These are phyloP conservation scores for Trichoderma aggressivum DNA, from an alignment of 2,329 filamentous ascomycete species.

Conservation along the genomic window DNA sequence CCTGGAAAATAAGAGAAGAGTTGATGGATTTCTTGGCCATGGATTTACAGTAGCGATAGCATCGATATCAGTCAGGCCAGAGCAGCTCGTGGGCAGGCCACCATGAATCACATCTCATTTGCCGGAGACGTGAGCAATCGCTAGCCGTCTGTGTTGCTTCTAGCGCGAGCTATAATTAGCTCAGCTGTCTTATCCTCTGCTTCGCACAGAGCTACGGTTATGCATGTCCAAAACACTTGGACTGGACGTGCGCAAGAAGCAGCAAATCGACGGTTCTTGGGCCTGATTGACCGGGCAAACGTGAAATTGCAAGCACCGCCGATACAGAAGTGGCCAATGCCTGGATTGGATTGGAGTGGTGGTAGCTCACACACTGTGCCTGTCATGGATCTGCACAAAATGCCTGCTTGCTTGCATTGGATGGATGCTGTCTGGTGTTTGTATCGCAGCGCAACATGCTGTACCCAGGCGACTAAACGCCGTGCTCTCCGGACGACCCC, in stretches of 20 bases:
- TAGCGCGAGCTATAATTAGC: constrained; percentile 16
- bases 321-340: neutral
- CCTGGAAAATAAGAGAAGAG: neutral
- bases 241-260: neutral
- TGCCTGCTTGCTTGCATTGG: neutral
- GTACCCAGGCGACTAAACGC: neutral
- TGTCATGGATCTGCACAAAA: neutral
- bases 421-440: neutral
- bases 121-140: neutral
- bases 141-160: neutral
- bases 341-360: neutral
- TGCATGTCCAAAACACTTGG: neutral
- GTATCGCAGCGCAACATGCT: neutral
- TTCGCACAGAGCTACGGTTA: neutral
- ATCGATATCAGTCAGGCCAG: neutral
- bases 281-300: neutral
- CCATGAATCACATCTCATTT: neutral
- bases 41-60: neutral
- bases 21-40: neutral
- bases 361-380: neutral
- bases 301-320: neutral
- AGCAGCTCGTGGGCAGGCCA: neutral
- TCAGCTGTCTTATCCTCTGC: neutral
- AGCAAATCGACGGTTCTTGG: neutral
- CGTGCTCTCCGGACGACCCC: neutral